Conservation (phyloP, 345 rosid species). For the thale cress (Arabidopsis thaliana) region TAIR10.1 NC_003076.8:8079501-8080000, state of each 20-base stretch:
- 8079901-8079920: conserved; percentile 9
- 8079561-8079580: conserved; percentile 88
- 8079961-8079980: conserved; percentile 1
- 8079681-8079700: conserved; percentile 25
- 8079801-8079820: conserved; percentile 26
- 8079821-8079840: conserved; percentile 27
- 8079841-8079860: conserved; percentile 68
- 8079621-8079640: conserved; percentile 59
- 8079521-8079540: conserved; percentile 37
- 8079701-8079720: conserved; percentile 21
- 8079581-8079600: conserved; percentile 92
- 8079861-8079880: conserved; percentile 57
- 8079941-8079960: neutral
- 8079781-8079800: conserved; percentile 19
- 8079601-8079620: conserved; percentile 69
- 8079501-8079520: conserved; percentile 33
- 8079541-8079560: conserved; percentile 77
- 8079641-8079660: conserved; percentile 64
- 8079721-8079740: conserved; percentile 15
- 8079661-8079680: conserved; percentile 53
- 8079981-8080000: neutral
- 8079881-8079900: conserved; percentile 36
- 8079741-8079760: neutral
- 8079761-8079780: neutral
- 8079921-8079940: conserved; percentile 36